A percentile compares a stretch with the other conserved stretches of the same genome.
Conservation (phyloP, 2,329 filamentous ascomycete genomes). For the Neofusicoccum ribis region DNA sequence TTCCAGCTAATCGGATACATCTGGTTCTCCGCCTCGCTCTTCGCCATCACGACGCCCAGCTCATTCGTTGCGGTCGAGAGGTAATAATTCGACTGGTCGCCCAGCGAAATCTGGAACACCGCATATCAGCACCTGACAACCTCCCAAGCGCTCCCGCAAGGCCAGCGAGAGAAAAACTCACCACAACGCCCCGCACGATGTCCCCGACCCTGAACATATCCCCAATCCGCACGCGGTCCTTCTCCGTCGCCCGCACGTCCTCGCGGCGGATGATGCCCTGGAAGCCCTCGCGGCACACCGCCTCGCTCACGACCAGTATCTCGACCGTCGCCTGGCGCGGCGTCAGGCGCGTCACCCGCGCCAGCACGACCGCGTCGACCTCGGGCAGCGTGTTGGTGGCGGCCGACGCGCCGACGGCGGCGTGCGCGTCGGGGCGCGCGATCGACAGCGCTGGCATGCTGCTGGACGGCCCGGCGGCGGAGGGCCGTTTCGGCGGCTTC, state of each 20-base stretch:
- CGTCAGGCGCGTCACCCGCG: constrained; percentile 80
- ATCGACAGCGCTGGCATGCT: constrained; percentile 38
- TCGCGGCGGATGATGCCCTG: constrained; percentile 83
- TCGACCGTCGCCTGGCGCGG: constrained; percentile 81
- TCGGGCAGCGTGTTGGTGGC: constrained; percentile 70
- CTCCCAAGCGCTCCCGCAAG: background rate
- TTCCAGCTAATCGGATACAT: constrained; percentile 96
- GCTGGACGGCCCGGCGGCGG: constrained; percentile 58
- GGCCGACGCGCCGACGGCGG: constrained; percentile 46
- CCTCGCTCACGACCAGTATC: constrained; percentile 73
- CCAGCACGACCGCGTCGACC: constrained; percentile 78
- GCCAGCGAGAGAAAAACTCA: constrained; percentile 41
- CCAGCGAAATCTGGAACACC: constrained; percentile 69
- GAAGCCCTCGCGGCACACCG: constrained; percentile 75
- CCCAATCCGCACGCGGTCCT: constrained; percentile 88
- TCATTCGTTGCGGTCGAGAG: constrained; percentile 90
- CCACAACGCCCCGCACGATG: constrained; percentile 81
- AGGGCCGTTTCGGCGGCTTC: constrained; percentile 45
- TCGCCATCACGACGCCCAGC: constrained; percentile 89
- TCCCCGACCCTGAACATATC: constrained; percentile 93
- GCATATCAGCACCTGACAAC: background rate
- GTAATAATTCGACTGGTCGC: constrained; percentile 94
- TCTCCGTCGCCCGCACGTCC: constrained; percentile 85
- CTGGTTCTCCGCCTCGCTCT: constrained; percentile 80
- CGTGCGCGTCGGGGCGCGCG: constrained; percentile 29